phyloP scores from a whole-genome alignment of 176 grass and related monocot genomes.

The Bonia amplexicaulis region DNA sequence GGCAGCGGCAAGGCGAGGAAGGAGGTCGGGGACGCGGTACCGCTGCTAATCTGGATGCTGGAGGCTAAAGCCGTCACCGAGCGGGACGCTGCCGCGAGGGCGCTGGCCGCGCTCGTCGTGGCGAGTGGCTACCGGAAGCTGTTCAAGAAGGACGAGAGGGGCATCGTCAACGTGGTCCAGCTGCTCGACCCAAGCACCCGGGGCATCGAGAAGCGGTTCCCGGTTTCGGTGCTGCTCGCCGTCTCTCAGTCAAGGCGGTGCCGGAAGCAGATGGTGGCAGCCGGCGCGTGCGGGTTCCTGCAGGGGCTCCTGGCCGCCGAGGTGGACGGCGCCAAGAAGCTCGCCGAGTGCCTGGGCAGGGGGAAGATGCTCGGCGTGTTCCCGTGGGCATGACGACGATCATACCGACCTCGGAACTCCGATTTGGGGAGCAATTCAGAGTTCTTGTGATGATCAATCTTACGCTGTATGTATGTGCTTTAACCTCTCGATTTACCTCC shows the following conservation, averaged over 20 bases:
- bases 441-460: background rate
- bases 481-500: background rate
- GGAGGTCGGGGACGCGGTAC: conserved; percentile 40
- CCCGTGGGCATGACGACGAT: conserved; percentile 50
- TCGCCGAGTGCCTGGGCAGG: conserved; percentile 60
- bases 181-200: conserved; percentile 49
- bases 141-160: conserved; percentile 67
- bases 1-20: conserved; percentile 29
- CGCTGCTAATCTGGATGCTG: conserved; percentile 64
- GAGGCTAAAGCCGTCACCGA: conserved; percentile 46
- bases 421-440: background rate
- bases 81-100: conserved; percentile 51
- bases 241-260: conserved; percentile 57
- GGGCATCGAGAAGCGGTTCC: conserved; percentile 48
- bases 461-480: conserved; percentile 27
- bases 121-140: conserved; percentile 39
- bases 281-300: conserved; percentile 73
- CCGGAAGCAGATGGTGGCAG: conserved; percentile 81
- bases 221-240: conserved; percentile 44
- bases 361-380: conserved; percentile 88
- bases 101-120: conserved; percentile 46
- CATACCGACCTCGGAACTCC: background rate
- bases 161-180: conserved; percentile 64
- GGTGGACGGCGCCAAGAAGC: conserved; percentile 74
- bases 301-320: conserved; percentile 45